These are phyloP conservation scores for Podaxis sp. DNA, from an alignment of 768 basidiomycete species.

Conservation along the genomic window DNA sequence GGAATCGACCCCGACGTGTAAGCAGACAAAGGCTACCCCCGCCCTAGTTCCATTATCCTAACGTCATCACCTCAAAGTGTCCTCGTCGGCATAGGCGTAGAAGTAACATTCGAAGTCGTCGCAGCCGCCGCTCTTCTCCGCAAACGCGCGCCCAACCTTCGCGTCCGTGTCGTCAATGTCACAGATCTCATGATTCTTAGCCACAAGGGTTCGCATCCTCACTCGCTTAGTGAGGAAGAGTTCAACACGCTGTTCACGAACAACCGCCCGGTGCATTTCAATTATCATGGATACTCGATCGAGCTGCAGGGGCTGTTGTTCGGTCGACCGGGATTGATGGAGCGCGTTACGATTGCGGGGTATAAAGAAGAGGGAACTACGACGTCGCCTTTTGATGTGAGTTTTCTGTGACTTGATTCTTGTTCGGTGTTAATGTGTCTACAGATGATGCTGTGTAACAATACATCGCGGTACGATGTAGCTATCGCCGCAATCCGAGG, in stretches of 20 bases:
- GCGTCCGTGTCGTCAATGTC: constrained; percentile 86
- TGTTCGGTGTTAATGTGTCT: neutral
- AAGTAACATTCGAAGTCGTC: constrained; percentile 87
- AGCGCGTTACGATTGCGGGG: constrained; percentile 56
- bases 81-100: constrained; percentile 84
- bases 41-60: constrained; percentile 3
- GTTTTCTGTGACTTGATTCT: constrained; percentile 18
- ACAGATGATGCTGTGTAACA: constrained; percentile 75
- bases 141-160: constrained; percentile 63
- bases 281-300: constrained; percentile 81
- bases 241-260: constrained; percentile 73
- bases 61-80: constrained; percentile 47
- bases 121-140: constrained; percentile 81
- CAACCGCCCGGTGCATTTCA: constrained; percentile 70
- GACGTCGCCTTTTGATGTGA: constrained; percentile 76
- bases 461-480: constrained; percentile 65
- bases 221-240: constrained; percentile 57
- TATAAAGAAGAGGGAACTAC: constrained; percentile 78
- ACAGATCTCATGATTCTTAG: constrained; percentile 87
- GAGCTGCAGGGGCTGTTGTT: constrained; percentile 68
- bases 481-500: constrained; percentile 60
- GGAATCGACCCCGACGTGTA: constrained; percentile 74
- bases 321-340: constrained; percentile 43
- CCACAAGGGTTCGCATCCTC: constrained; percentile 69
- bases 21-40: constrained; percentile 19